Conservation (phyloP, 2,329 filamentous ascomycete genomes). For the Penicillium freii region DNA sequence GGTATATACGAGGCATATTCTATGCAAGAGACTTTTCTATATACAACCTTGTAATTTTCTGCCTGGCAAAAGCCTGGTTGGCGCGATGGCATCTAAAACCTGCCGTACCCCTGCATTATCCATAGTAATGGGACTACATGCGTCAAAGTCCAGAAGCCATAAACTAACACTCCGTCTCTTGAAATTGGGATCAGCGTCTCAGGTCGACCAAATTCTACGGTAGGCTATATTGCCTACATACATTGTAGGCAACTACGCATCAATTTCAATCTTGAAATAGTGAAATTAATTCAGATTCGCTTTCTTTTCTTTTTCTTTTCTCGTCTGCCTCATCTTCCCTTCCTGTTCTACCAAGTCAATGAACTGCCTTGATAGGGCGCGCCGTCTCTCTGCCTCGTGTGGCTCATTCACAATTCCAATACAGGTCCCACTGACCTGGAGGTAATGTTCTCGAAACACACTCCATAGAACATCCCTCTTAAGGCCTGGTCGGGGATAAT, state of each 20-base stretch:
- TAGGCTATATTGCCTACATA: not conserved
- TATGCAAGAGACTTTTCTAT: too few species aligned
- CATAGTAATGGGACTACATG: too few species aligned
- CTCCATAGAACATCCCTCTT: conserved; percentile 22
- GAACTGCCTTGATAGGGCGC: conserved; percentile 7
- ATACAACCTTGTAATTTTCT: too few species aligned
- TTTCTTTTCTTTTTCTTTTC: not conserved
- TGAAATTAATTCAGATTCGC: not conserved
- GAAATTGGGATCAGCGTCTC: too few species aligned
- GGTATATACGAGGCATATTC: too few species aligned
- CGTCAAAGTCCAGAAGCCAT: too few species aligned
- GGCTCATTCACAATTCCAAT: not conserved
- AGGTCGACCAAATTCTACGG: too few species aligned
- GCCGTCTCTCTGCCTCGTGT: not conserved
- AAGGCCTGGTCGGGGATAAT: conserved; percentile 45
- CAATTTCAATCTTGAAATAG: not conserved
- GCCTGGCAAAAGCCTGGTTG: too few species aligned
- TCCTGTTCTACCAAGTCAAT: conserved; percentile 9
- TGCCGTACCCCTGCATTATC: too few species aligned
- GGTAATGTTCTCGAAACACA: conserved; percentile 28
- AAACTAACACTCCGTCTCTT: too few species aligned
- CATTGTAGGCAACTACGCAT: too few species aligned
- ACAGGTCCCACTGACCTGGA: conserved; percentile 15
- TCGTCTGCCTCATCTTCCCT: not conserved
- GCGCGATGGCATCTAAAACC: too few species aligned